A percentile compares a stretch with the other conserved stretches of the same genome.
Evolutionary conservation across 257 asterid species (phyloP).

Genomic region (Penstemon eatonii): DNA sequence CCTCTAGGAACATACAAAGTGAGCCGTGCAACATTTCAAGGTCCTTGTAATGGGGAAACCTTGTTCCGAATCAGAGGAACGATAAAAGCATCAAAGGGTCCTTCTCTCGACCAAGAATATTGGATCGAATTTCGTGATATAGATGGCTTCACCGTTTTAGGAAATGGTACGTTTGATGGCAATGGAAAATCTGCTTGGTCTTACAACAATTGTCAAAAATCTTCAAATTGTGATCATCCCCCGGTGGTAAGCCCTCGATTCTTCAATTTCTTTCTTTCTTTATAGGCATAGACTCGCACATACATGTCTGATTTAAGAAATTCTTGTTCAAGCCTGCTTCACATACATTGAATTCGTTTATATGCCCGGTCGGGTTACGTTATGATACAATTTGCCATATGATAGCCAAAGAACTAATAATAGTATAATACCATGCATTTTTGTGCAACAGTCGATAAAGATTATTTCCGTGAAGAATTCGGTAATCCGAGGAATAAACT

Average conservation of each 20-base stretch:
- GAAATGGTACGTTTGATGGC: slow-evolving; percentile 31
- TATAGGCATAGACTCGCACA: background rate
- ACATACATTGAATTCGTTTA: no score
- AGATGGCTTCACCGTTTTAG: slow-evolving; percentile 8
- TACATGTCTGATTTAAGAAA: no score
- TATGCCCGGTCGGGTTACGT: no score
- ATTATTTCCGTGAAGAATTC: background rate
- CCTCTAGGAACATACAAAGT: slow-evolving; percentile 50
- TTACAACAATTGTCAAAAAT: background rate
- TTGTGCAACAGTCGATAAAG: slow-evolving; percentile 18
- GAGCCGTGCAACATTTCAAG: slow-evolving; percentile 24
- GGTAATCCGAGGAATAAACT: slow-evolving; percentile 6
- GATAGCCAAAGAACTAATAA: background rate
- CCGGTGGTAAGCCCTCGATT: slow-evolving; percentile 11
- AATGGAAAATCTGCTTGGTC: slow-evolving; percentile 32
- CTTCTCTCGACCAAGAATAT: background rate
- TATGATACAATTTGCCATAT: no score
- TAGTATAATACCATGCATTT: background rate
- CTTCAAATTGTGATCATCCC: background rate
- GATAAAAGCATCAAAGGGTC: slow-evolving; percentile 19
- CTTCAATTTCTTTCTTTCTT: background rate
- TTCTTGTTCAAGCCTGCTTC: no score
- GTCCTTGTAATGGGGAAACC: slow-evolving; percentile 38
- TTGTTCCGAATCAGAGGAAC: slow-evolving; percentile 6
- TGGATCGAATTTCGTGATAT: slow-evolving; percentile 17